Evolutionary conservation across 768 basidiomycete species (phyloP).

Genomic region (Rubroboletus satanas): DNA sequence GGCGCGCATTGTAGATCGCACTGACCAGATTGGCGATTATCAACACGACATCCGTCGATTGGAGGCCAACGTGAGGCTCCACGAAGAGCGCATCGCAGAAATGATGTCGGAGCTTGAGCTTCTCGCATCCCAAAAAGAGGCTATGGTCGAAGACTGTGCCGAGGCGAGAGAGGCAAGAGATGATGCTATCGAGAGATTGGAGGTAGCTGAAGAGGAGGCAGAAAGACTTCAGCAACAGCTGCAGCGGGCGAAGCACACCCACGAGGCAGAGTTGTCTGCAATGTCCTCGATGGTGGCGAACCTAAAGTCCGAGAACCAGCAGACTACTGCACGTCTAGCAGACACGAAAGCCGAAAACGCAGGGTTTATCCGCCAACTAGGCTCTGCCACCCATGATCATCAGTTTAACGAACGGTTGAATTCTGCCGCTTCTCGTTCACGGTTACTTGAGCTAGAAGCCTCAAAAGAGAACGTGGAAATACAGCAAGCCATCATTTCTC

Average conservation of each 20-base stretch:
- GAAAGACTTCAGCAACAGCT: slow-evolving; percentile 41
- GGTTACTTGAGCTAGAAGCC: slow-evolving; percentile 10
- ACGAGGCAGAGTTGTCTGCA: slow-evolving; percentile 35
- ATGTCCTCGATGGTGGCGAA: slow-evolving; percentile 39
- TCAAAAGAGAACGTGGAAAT: slow-evolving; percentile 4
- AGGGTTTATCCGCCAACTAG: slow-evolving; percentile 12
- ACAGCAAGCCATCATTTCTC: slow-evolving; percentile 21
- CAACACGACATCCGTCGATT: slow-evolving; percentile 76
- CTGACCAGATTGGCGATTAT: slow-evolving; percentile 72
- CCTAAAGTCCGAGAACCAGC: slow-evolving; percentile 33
- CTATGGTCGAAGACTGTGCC: slow-evolving; percentile 83
- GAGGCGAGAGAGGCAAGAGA: slow-evolving; percentile 73
- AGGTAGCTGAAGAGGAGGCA: slow-evolving; percentile 59
- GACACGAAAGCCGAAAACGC: slow-evolving; percentile 17
- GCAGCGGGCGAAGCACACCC: slow-evolving; percentile 18
- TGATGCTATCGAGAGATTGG: slow-evolving; percentile 51
- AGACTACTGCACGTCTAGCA: slow-evolving; percentile 14
- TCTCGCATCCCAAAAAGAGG: slow-evolving; percentile 61
- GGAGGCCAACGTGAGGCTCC: slow-evolving; percentile 68
- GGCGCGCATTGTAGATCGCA: slow-evolving; percentile 56
- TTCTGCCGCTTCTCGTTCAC: slow-evolving; percentile 2
- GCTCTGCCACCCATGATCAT: slow-evolving; percentile 7
- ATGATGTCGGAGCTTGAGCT: slow-evolving; percentile 68
- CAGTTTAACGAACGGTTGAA: slow-evolving; percentile 7
- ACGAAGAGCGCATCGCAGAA: slow-evolving; percentile 71